Evolutionary conservation across 2,329 filamentous ascomycete species (phyloP).

Genomic region (Colletotrichum echinochloae): DNA sequence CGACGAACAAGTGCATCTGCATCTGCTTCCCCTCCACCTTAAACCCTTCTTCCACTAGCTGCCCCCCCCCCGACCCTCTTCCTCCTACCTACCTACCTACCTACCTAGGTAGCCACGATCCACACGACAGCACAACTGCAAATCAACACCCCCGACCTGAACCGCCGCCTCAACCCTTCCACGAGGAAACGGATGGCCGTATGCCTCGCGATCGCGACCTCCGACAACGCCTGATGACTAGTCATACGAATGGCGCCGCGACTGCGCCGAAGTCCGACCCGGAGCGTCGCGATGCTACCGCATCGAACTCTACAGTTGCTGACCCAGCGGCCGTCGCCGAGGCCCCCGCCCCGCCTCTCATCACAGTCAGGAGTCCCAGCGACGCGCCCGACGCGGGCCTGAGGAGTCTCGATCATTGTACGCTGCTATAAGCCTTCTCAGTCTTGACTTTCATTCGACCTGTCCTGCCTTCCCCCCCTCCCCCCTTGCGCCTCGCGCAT

Average conservation of each 20-base stretch:
- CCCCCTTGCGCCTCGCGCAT: slow-evolving; percentile 18
- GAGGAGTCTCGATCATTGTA: slow-evolving; percentile 83
- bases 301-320: slow-evolving; percentile 12
- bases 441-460: slow-evolving; percentile 9
- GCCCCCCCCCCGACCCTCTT: slow-evolving; percentile 4
- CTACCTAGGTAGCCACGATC: neutral
- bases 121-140: slow-evolving; percentile 13
- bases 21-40: slow-evolving; percentile 22
- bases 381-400: slow-evolving; percentile 75
- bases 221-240: slow-evolving; percentile 47
- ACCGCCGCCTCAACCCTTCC: neutral
- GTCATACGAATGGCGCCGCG: slow-evolving; percentile 49
- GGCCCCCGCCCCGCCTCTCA: slow-evolving; percentile 30
- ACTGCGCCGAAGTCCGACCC: slow-evolving; percentile 31
- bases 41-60: slow-evolving; percentile 30
- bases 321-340: slow-evolving; percentile 20
- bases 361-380: slow-evolving; percentile 28
- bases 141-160: slow-evolving; percentile 12
- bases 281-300: slow-evolving; percentile 34
- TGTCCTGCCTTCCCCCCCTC: neutral
- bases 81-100: neutral
- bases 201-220: slow-evolving; percentile 34
- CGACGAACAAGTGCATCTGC: slow-evolving; percentile 24
- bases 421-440: slow-evolving; percentile 45
- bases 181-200: slow-evolving; percentile 34